Evolutionary conservation across 768 basidiomycete species (phyloP).

Genomic region (Collybia sordida): DNA sequence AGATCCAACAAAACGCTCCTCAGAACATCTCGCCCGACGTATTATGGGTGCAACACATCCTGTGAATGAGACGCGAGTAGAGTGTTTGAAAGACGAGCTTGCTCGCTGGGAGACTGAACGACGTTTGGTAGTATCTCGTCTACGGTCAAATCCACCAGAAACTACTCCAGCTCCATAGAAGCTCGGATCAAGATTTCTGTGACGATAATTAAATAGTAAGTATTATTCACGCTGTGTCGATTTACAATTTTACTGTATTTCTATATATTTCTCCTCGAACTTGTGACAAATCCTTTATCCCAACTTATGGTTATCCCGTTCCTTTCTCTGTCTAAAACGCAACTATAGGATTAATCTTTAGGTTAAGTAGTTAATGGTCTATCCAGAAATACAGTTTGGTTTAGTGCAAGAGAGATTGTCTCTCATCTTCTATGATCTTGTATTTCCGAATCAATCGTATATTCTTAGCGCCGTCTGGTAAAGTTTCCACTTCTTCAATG

Average conservation of each 20-base stretch:
- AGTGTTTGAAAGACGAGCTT: slow-evolving; percentile 64
- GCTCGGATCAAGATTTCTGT: too few species aligned
- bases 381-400: neutral
- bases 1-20: slow-evolving; percentile 16
- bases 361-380: neutral
- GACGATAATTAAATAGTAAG: too few species aligned
- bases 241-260: neutral
- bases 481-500: slow-evolving; percentile 44
- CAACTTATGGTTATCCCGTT: neutral
- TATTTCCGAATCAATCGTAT: slow-evolving; percentile 32
- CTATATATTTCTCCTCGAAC: neutral
- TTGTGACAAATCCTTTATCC: neutral
- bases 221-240: neutral
- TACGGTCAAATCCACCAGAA: neutral
- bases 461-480: slow-evolving; percentile 32
- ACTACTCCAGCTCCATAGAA: too few species aligned
- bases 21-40: slow-evolving; percentile 32
- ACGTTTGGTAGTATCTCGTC: slow-evolving; percentile 20
- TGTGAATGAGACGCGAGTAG: slow-evolving; percentile 60
- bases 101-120: slow-evolving; percentile 66
- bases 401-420: slow-evolving; percentile 9
- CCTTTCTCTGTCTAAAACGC: neutral
- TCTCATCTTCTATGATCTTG: slow-evolving; percentile 11
- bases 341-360: too few species aligned
- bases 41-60: slow-evolving; percentile 69